Conservation (phyloP, 129 eudicot genomes). For the Flaveria sonorensis region DNA sequence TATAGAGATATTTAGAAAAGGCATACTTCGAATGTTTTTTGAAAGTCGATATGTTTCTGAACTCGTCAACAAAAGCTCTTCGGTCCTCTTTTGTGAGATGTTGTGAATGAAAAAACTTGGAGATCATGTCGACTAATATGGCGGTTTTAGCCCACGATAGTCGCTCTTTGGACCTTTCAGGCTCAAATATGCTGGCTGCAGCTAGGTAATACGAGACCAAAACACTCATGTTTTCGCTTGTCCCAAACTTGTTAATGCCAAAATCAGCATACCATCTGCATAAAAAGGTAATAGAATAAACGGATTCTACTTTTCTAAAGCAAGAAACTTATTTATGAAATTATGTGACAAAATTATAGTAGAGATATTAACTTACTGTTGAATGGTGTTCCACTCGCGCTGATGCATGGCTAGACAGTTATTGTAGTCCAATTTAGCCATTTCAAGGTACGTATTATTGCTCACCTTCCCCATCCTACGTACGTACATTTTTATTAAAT, state of each 20-base stretch:
- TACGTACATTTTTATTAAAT: slow-evolving; percentile 2
- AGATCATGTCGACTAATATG: slow-evolving; percentile 47
- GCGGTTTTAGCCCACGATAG: slow-evolving; percentile 74
- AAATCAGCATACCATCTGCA: slow-evolving; percentile 61
- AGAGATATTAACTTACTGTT: slow-evolving; percentile 39
- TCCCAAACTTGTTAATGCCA: slow-evolving; percentile 43
- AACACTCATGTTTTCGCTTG: slow-evolving; percentile 34
- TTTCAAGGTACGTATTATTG: slow-evolving; percentile 74
- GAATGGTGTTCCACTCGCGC: slow-evolving; percentile 64
- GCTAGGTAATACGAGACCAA: slow-evolving; percentile 57
- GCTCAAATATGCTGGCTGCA: slow-evolving; percentile 61
- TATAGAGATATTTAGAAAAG: not conserved
- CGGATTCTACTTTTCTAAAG: too few species aligned
- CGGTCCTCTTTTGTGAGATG: slow-evolving; percentile 37
- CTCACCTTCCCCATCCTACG: slow-evolving; percentile 77
- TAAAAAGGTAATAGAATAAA: not conserved
- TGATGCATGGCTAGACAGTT: slow-evolving; percentile 64
- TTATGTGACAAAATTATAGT: too few species aligned
- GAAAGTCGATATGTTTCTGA: slow-evolving; percentile 26
- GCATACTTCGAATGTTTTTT: slow-evolving; percentile 19
- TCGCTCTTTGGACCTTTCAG: slow-evolving; percentile 54
- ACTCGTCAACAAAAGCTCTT: slow-evolving; percentile 48
- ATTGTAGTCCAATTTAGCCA: slow-evolving; percentile 81
- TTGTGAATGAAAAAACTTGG: slow-evolving; percentile 25
- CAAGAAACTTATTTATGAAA: too few species aligned